Base-by-base conservation (phyloP, 225 moss, liverwort and hornwort species). In the Neckera pumila region DNA sequence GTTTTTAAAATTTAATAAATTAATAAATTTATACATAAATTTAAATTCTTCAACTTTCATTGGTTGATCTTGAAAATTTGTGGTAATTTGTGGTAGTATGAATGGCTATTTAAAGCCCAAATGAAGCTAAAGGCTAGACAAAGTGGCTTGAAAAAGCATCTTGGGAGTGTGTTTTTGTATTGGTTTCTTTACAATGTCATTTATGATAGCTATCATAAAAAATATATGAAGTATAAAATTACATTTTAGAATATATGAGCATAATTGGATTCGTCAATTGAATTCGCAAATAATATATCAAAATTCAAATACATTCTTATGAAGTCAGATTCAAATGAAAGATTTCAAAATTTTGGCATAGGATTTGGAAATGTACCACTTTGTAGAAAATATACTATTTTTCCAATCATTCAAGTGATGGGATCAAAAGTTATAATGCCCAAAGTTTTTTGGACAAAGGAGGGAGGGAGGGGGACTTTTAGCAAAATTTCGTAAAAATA, bases 321-420 rank as follows among this genome's bases (percentile, higher is more conserved):
- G 10, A 65, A 65, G 9, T 18, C 18, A 34, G 34, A 65, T 34
- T 10, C 1, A 66, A 36, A 17, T 19, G 36, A 11, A 19, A 36
- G 6, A 36, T 13, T 70, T 40, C 40, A 40, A 70, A 38, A 40
- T 70, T 23, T 70, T 40, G 40, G 25, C 6, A 38, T 3, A 40
- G 7, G 25, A 3, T 70, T n/a, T 3, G 0, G 1, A 36, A 66
- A 66, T 66, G 19, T 36, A 36, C 0, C 6, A 3, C 36, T 36
- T 19, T 66, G 6, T 0, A 1, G 1, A n/a, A 70, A 40, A 8
- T 22, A 40, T 40, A 7, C 11, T 14, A 23, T 40, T 70, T 70
- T 40, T 70, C 6, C 8, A 3, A 70, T 25, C n/a, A n/a, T n/a
- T n/a, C 25, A 14, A 40, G 13, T 40, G 40, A 7, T 25, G 7